Base-by-base conservation (phyloP, 768 basidiomycete species). In the Pisolithus marmoratus region DNA sequence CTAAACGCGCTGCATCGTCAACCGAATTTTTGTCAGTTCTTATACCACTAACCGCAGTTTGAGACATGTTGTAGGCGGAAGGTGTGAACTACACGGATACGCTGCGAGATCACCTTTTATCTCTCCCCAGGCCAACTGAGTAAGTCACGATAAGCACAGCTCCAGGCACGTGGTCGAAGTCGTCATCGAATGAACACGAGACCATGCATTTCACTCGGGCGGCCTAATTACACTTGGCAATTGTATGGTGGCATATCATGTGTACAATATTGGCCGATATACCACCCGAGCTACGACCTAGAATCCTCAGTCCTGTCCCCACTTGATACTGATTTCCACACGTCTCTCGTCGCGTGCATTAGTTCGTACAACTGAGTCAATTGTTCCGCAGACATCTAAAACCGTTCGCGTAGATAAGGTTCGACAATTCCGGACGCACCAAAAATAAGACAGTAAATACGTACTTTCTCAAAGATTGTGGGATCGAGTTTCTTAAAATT, bases 331-430 rank as follows among this genome's bases (percentile, higher is more conserved):
- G 83, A 77, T 62, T 85, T 93, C 90, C 90, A 95, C 29, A 95
- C 77, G 55, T 86, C 86, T 63, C 89, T 91, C 0, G 92, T 85
- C 2, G 85, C 89, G 55, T 90, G 85, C 91, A 95, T 93, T 54
- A 99, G 77, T 64, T 97, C 94, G 63, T 96, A 92, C 38, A 99
- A 69, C 67, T 98, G 95, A 1, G 90, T 90, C 4, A 97, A 74
- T 65, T 99, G 95, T 64, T 95, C 92, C 29, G 74, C 68, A 19
- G 92, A 94, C 83, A 94, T 87, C 91, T 94, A 52, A 46, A n/a
- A 50, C 15, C 24, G 50, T 55, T 26, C 17, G 15, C 23, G 23
- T 36, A 15, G 12, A 14, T 31, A 20, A n/a, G 51, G 46, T 14
- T 36, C 27, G 5, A 50, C 37, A 36, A 27, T 29, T 20, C 45